Conservation (phyloP, 208 protist species). For the Trypanosoma caninum region DNA sequence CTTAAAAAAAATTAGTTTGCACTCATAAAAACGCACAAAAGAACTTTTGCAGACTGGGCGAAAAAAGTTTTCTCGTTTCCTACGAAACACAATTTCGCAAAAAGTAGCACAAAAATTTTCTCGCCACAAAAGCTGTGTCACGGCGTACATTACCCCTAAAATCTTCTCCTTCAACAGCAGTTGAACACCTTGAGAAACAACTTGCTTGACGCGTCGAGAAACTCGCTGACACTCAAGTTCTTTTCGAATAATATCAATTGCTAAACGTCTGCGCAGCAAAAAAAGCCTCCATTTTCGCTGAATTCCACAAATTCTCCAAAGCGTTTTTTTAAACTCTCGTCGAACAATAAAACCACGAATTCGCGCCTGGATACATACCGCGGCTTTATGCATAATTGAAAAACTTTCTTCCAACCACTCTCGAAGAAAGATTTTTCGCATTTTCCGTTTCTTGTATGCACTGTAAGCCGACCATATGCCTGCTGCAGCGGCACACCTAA, state of each 20-base stretch:
- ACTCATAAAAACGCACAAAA: constrained; percentile 18
- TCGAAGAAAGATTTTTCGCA: neutral
- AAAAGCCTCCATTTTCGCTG: constrained; percentile 17
- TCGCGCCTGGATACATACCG: constrained; percentile 3
- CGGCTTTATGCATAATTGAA: neutral
- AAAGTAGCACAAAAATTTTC: constrained; percentile 77
- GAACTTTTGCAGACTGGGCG: constrained; percentile 1
- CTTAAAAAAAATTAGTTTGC: constrained; percentile 10
- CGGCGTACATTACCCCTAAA: constrained; percentile 25
- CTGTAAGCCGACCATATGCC: constrained; percentile 3
- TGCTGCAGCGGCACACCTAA: neutral
- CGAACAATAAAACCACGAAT: neutral
- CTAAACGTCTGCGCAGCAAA: constrained; percentile 9
- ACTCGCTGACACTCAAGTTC: constrained; percentile 1
- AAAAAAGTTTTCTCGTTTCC: constrained; percentile 15
- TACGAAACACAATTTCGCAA: constrained; percentile 44
- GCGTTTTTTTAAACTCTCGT: neutral
- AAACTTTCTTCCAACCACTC: neutral
- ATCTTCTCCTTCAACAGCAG: constrained; percentile 2
- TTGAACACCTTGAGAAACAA: neutral
- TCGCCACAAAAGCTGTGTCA: constrained; percentile 68
- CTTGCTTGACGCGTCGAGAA: neutral
- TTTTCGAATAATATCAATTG: constrained; percentile 2
- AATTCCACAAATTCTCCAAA: neutral
- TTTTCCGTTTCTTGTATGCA: neutral